Evolutionary conservation across 2,329 filamentous ascomycete species (phyloP).

Genomic region (Apiospora pterosperma): DNA sequence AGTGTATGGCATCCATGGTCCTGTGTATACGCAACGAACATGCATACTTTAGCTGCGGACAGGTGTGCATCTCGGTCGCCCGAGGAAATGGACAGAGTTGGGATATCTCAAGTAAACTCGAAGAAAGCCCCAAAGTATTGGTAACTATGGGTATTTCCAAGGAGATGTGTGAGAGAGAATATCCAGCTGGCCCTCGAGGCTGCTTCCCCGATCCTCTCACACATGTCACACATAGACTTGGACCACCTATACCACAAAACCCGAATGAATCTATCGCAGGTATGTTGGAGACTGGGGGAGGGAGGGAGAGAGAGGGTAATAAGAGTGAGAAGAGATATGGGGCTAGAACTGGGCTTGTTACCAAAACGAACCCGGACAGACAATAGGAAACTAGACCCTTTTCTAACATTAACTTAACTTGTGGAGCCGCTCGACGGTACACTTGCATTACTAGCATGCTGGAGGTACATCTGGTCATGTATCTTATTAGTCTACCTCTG

Average conservation of each 20-base stretch:
- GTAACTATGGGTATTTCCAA: not conserved
- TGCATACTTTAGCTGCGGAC: not conserved
- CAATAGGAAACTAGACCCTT: conserved; percentile 1
- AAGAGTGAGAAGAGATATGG: not conserved
- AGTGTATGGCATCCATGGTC: not conserved
- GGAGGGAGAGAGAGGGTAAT: not conserved
- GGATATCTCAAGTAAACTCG: not conserved
- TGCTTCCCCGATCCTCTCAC: no score
- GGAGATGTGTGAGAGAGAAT: no score
- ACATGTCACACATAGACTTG: no score
- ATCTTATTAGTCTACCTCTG: not conserved
- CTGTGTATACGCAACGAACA: not conserved
- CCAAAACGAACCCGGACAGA: not conserved
- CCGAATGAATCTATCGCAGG: not conserved
- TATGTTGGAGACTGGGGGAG: not conserved
- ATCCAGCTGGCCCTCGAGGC: no score
- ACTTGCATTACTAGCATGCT: conserved; percentile 9
- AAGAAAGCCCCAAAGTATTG: not conserved
- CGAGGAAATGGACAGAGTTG: not conserved
- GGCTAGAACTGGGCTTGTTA: conserved; percentile 1
- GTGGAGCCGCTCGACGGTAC: conserved; percentile 9
- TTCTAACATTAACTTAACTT: conserved; percentile 1
- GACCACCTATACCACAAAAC: no score
- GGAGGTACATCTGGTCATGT: not conserved
- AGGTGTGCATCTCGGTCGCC: not conserved